A percentile compares a stretch with the other conserved stretches of the same genome.
phyloP scores from a whole-genome alignment of 805 yeast species.

The Candida succiphila region DNA sequence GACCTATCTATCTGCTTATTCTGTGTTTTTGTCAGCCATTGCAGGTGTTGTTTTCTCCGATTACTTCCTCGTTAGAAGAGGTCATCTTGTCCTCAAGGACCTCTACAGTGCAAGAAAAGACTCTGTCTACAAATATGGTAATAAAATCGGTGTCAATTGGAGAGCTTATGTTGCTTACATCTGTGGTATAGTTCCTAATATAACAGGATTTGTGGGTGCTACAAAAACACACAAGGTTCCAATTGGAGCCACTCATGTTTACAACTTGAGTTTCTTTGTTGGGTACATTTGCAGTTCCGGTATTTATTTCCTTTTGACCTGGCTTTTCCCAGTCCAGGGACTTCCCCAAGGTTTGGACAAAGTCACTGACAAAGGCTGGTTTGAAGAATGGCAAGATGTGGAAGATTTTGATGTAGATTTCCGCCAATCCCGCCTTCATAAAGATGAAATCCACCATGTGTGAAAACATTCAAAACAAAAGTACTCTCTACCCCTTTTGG shows the following conservation, averaged over 20 bases:
- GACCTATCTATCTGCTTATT: slow-evolving; percentile 69
- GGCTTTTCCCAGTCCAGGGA: slow-evolving; percentile 43
- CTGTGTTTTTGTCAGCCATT: slow-evolving; percentile 74
- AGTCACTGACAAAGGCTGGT: slow-evolving; percentile 48
- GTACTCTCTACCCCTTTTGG: too few species aligned
- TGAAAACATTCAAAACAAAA: too few species aligned
- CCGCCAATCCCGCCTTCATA: too few species aligned
- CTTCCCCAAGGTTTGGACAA: slow-evolving; percentile 23
- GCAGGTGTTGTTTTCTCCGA: slow-evolving; percentile 70
- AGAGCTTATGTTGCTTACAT: slow-evolving; percentile 75
- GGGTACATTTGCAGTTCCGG: slow-evolving; percentile 57
- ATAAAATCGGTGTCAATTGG: slow-evolving; percentile 68
- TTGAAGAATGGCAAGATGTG: slow-evolving; percentile 52
- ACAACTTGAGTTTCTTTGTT: slow-evolving; percentile 64
- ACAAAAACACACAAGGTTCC: slow-evolving; percentile 65
- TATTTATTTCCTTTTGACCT: slow-evolving; percentile 43
- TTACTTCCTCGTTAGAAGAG: slow-evolving; percentile 66
- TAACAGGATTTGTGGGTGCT: slow-evolving; percentile 83
- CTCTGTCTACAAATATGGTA: slow-evolving; percentile 49
- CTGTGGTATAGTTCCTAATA: slow-evolving; percentile 73
- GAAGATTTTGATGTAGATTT: slow-evolving; percentile 41
- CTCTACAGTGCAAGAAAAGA: slow-evolving; percentile 41
- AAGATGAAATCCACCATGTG: too few species aligned
- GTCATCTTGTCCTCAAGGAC: slow-evolving; percentile 53
- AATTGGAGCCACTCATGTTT: slow-evolving; percentile 64